Conservation (phyloP, 352 stramenopile species). For the Phytopythium helicoides region DNA sequence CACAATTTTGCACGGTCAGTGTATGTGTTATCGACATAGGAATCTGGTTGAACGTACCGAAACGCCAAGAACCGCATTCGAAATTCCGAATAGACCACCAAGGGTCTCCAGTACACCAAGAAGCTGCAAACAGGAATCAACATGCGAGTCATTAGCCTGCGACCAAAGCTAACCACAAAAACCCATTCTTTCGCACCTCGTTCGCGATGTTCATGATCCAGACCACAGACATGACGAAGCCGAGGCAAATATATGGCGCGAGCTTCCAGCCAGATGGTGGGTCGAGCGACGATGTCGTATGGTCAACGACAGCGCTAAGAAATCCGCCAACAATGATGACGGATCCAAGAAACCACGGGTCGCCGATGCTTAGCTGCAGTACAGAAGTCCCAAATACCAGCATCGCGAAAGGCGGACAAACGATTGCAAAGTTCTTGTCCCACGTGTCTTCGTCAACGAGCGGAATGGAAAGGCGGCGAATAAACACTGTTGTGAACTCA, state of each 20-base stretch:
- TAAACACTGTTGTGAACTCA: conserved; percentile 63
- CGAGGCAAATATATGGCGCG: conserved; percentile 61
- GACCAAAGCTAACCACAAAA: background rate
- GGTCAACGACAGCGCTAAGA: conserved; percentile 42
- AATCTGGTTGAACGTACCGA: conserved; percentile 31
- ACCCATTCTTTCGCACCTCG: conserved; percentile 27
- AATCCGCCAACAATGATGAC: conserved; percentile 41
- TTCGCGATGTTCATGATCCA: conserved; percentile 88
- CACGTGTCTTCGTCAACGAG: conserved; percentile 79
- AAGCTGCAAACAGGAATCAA: conserved; percentile 17
- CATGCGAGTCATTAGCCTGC: background rate
- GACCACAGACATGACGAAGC: conserved; percentile 82
- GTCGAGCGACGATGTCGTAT: conserved; percentile 33
- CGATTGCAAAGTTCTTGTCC: conserved; percentile 69
- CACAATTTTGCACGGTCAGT: conserved; percentile 10
- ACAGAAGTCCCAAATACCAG: conserved; percentile 53
- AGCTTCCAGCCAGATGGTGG: conserved; percentile 50
- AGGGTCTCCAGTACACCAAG: conserved; percentile 73
- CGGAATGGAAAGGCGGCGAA: conserved; percentile 70
- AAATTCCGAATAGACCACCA: conserved; percentile 70
- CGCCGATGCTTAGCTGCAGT: conserved; percentile 43
- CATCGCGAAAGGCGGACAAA: conserved; percentile 63
- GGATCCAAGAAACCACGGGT: conserved; percentile 42
- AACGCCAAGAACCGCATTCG: conserved; percentile 69
- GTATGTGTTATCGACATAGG: background rate